phyloP scores from a whole-genome alignment of 2,329 filamentous ascomycete genomes.

The Exophiala aquamarina region DNA sequence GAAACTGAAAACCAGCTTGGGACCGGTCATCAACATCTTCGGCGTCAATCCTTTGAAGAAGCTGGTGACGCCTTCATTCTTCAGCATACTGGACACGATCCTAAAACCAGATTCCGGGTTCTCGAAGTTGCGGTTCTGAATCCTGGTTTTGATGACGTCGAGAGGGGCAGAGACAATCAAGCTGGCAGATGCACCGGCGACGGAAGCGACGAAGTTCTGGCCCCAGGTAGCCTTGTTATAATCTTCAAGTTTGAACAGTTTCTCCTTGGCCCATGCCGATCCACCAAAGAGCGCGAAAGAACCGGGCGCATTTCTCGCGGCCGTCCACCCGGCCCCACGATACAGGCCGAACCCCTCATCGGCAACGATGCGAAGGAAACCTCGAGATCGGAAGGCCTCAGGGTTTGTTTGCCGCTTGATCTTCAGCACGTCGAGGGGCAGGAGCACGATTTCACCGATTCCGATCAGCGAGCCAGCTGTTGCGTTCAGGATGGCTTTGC shows the following conservation, averaged over 20 bases:
- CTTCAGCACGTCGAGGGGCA: constrained; percentile 95
- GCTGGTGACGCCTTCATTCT: constrained; percentile 77
- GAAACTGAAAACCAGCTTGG: constrained; percentile 99
- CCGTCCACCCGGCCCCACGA: constrained; percentile 96
- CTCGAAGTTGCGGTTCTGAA: constrained; percentile 98
- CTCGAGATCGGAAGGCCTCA: constrained; percentile 92
- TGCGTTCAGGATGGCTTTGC: constrained; percentile 97
- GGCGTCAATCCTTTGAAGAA: constrained; percentile 99
- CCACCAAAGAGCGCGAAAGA: constrained; percentile 98
- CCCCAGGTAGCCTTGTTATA: constrained; percentile 94
- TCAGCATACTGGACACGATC: constrained; percentile 90
- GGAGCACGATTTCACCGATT: constrained; percentile 92
- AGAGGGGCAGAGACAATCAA: constrained; percentile 92
- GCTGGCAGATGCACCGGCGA: constrained; percentile 92
- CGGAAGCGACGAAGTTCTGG: constrained; percentile 96
- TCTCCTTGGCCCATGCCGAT: constrained; percentile 96
- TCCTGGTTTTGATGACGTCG: constrained; percentile 97
- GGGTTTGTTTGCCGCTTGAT: constrained; percentile 99
- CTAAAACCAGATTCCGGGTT: constrained; percentile 92
- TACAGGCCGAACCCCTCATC: constrained; percentile 97
- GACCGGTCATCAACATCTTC: constrained; percentile 98
- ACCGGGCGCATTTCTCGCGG: constrained; percentile 91
- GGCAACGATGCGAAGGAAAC: constrained; percentile 81
- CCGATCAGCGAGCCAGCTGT: constrained; percentile 93
- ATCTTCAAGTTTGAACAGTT: constrained; percentile 82